Conservation (phyloP, 2,329 filamentous ascomycete species). For the Cladophialophora psammophila region DNA sequence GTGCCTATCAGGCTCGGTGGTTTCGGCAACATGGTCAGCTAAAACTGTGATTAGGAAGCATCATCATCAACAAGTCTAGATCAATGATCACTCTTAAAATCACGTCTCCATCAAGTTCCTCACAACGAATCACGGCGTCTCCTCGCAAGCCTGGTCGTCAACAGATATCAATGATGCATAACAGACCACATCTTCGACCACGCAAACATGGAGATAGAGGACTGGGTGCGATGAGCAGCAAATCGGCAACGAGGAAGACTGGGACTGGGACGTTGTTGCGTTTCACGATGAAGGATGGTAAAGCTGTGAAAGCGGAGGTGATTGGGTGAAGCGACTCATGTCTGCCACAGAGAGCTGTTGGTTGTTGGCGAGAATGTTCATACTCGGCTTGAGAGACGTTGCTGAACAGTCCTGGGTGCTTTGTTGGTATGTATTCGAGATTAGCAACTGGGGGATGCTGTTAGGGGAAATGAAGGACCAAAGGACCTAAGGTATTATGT, state of each 20-base stretch:
- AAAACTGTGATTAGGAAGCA: neutral
- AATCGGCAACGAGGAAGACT: neutral
- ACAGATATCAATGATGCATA: neutral
- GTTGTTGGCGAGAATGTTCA: neutral
- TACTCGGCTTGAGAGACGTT: neutral
- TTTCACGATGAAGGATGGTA: conserved; percentile 26
- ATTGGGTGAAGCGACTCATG: conserved; percentile 11
- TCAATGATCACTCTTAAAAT: neutral
- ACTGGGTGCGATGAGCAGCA: neutral
- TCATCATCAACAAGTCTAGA: neutral
- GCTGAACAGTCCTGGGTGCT: neutral
- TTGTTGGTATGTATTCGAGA: neutral
- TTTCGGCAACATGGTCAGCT: neutral
- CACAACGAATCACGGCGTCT: neutral
- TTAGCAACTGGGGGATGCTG: neutral
- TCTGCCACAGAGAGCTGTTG: neutral
- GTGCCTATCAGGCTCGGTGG: neutral
- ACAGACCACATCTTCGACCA: neutral
- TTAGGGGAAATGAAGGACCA: neutral
- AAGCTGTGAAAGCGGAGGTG: conserved; percentile 25
- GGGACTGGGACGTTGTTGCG: conserved; percentile 20
- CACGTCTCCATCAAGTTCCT: neutral
- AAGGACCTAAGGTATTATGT: neutral
- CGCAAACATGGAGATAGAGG: neutral
- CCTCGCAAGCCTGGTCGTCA: neutral